These are phyloP conservation scores for Picochlorum costavermella DNA, from an alignment of 139 green algal species.

Conservation along the genomic window DNA sequence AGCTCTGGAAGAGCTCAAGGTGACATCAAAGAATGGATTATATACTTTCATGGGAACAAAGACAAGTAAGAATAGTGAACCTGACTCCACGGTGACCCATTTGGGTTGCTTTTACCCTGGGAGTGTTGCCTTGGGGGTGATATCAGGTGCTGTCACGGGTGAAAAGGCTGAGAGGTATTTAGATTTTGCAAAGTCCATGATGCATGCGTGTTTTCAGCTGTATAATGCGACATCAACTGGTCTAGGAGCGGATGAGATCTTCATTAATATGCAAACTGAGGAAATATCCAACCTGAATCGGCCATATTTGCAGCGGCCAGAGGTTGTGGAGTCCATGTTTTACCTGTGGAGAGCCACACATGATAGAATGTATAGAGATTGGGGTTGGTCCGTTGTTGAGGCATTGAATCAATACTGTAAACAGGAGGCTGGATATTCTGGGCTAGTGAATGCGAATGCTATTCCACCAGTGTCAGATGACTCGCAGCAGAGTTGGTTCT, in stretches of 20 bases:
- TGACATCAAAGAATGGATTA: not conserved
- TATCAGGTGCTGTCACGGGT: conserved; percentile 17
- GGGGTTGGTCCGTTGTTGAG: conserved; percentile 65
- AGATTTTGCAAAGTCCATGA: conserved; percentile 35
- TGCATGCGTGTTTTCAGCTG: conserved; percentile 48
- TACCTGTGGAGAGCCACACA: conserved; percentile 56
- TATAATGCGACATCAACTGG: conserved; percentile 30
- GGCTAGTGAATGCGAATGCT: conserved; percentile 48
- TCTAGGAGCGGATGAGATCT: conserved; percentile 45
- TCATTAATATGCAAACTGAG: conserved; percentile 13
- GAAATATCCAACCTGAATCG: conserved; percentile 26
- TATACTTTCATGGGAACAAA: conserved; percentile 19
- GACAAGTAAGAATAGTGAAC: conserved; percentile 52
- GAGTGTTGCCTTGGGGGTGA: conserved; percentile 61
- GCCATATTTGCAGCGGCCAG: conserved; percentile 57
- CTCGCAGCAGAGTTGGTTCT: conserved; percentile 65
- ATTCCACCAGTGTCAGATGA: conserved; percentile 42
- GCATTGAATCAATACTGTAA: conserved; percentile 51
- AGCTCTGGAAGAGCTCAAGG: not conserved
- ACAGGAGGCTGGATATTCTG: conserved; percentile 41
- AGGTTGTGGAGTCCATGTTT: conserved; percentile 63
- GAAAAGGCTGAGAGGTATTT: conserved; percentile 36
- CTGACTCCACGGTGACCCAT: conserved; percentile 58
- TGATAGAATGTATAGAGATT: conserved; percentile 54
- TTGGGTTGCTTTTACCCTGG: conserved; percentile 79